Percentiles rank a stretch among this genome's conserved stretches.
Evolutionary conservation across 2,329 filamentous ascomycete species (phyloP).

Genomic region (Westerdykella ornata): DNA sequence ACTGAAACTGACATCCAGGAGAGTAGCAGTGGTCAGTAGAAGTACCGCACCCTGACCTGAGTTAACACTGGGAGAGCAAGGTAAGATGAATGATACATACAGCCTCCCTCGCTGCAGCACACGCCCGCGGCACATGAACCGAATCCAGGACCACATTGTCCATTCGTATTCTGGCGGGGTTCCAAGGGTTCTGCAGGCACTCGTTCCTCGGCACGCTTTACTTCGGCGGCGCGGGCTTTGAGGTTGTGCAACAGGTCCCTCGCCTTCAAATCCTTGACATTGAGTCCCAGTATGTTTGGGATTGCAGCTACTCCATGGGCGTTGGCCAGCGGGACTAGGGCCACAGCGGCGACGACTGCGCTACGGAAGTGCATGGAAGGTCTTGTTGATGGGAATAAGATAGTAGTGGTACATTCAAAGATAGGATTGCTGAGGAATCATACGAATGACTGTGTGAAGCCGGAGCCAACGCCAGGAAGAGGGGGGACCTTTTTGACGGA

Average conservation of each 20-base stretch:
- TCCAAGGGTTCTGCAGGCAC: slow-evolving; percentile 10
- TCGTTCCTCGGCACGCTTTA: slow-evolving; percentile 11
- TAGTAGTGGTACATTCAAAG: no score
- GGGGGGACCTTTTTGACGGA: not conserved
- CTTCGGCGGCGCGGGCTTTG: slow-evolving; percentile 20
- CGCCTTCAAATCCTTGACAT: slow-evolving; percentile 31
- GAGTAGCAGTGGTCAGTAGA: slow-evolving; percentile 52
- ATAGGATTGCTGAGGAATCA: not conserved
- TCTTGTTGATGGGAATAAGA: slow-evolving; percentile 18
- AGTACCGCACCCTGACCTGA: slow-evolving; percentile 45
- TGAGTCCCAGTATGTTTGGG: slow-evolving; percentile 31
- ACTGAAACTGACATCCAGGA: slow-evolving; percentile 56
- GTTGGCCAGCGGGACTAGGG: slow-evolving; percentile 23
- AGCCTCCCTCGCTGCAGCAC: slow-evolving; percentile 32
- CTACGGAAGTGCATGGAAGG: slow-evolving; percentile 31
- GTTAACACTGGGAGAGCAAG: slow-evolving; percentile 8
- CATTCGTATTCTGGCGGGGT: slow-evolving; percentile 23
- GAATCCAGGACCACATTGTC: slow-evolving; percentile 27
- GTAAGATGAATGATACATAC: slow-evolving; percentile 10
- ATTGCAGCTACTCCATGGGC: slow-evolving; percentile 27
- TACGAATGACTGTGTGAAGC: not conserved
- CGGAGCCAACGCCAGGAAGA: not conserved
- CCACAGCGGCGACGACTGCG: slow-evolving; percentile 25
- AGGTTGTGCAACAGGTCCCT: slow-evolving; percentile 26
- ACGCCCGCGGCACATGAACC: slow-evolving; percentile 29